phyloP scores from a whole-genome alignment of 805 yeast genomes.

The Henningerozyma blattae region DNA sequence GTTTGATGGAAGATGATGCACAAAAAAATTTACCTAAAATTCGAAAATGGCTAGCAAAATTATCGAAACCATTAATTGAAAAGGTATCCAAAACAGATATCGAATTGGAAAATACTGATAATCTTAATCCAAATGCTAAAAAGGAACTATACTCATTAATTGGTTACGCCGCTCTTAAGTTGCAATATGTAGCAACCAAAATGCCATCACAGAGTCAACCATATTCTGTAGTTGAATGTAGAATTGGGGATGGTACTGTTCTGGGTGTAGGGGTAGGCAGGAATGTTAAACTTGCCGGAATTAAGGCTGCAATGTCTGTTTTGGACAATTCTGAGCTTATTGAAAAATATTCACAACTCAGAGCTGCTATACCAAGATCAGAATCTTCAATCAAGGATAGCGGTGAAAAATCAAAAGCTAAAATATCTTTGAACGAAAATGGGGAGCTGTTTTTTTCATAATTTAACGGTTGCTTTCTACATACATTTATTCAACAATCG shows the following conservation, averaged over 20 bases:
- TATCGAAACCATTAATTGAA: slow-evolving; percentile 37
- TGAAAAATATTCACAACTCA: slow-evolving; percentile 47
- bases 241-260: slow-evolving; percentile 45
- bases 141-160: slow-evolving; percentile 64
- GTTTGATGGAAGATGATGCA: slow-evolving; percentile 45
- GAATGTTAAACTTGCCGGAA: slow-evolving; percentile 65
- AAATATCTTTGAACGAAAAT: no score
- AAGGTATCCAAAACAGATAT: slow-evolving; percentile 12
- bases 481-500: no score
- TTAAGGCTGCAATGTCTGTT: slow-evolving; percentile 76
- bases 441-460: no score
- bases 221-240: slow-evolving; percentile 48
- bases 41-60: slow-evolving; percentile 41
- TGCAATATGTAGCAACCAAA: slow-evolving; percentile 40
- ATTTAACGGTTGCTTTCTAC: no score
- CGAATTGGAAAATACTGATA: slow-evolving; percentile 21
- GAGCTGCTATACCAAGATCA: slow-evolving; percentile 42
- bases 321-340: slow-evolving; percentile 43
- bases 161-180: slow-evolving; percentile 59
- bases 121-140: slow-evolving; percentile 57
- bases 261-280: slow-evolving; percentile 66
- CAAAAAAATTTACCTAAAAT: slow-evolving; percentile 35
- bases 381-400: no score
- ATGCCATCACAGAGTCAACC: slow-evolving; percentile 28
- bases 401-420: no score